Percentiles rank a stretch among this genome's conserved stretches.
These are phyloP conservation scores for Penicillium sp. DNA, from an alignment of 2,329 filamentous ascomycete species.

Conservation along the genomic window DNA sequence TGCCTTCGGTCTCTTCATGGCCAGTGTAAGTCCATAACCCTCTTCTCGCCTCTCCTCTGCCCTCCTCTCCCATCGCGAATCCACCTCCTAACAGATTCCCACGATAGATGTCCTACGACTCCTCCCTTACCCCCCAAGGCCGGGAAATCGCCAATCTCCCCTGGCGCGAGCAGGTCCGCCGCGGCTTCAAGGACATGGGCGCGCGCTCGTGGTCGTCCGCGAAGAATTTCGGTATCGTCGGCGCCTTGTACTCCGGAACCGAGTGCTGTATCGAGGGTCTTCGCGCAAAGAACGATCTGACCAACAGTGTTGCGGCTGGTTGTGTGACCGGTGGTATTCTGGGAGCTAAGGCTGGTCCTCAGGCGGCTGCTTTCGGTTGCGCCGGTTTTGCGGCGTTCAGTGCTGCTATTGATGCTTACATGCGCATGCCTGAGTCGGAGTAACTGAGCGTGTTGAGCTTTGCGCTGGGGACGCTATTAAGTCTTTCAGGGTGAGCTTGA, in stretches of 20 bases:
- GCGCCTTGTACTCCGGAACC: conserved; percentile 86
- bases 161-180: conserved; percentile 77
- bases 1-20: conserved; percentile 97
- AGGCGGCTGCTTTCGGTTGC: conserved; percentile 85
- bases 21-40: conserved; percentile 72
- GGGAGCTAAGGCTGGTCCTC: conserved; percentile 83
- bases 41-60: not conserved
- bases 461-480: not conserved
- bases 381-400: conserved; percentile 92
- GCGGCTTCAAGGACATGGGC: conserved; percentile 96
- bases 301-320: conserved; percentile 83
- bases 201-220: conserved; percentile 78
- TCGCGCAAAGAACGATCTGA: conserved; percentile 90
- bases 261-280: conserved; percentile 93
- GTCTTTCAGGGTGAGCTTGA: not conserved
- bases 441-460: not conserved
- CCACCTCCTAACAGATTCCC: not conserved
- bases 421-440: conserved; percentile 69
- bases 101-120: conserved; percentile 93
- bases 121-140: conserved; percentile 70
- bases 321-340: conserved; percentile 90
- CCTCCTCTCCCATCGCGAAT: not conserved
- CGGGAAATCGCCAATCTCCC: conserved; percentile 68
- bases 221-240: conserved; percentile 94
- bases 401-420: conserved; percentile 88